Evolutionary conservation across 352 stramenopile species (phyloP).

Genomic region (Phytophthora sp.): DNA sequence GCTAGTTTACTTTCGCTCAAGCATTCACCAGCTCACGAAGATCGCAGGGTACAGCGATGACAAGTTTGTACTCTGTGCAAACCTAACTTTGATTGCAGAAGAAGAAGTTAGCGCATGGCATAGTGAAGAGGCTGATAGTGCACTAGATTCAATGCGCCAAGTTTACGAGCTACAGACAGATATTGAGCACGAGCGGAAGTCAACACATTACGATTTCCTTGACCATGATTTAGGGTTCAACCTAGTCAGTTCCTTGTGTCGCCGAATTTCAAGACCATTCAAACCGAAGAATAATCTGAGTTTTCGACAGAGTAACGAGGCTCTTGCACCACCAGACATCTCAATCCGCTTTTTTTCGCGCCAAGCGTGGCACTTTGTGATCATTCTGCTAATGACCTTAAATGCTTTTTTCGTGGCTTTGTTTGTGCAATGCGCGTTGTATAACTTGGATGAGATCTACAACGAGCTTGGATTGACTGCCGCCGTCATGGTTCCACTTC

Average conservation of each 20-base stretch:
- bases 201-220: conserved; percentile 5
- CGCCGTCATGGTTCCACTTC: conserved; percentile 39
- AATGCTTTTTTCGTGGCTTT: conserved; percentile 69
- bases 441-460: conserved; percentile 40
- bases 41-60: conserved; percentile 31
- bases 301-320: conserved; percentile 10
- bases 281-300: too few relatives aligned
- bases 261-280: too few relatives aligned
- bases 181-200: conserved; percentile 12
- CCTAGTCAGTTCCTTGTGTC: too few relatives aligned
- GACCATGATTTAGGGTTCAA: too few relatives aligned
- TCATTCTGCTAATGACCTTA: conserved; percentile 58
- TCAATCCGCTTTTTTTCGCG: conserved; percentile 52
- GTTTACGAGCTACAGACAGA: conserved; percentile 22
- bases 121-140: conserved; percentile 12
- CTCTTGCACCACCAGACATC: not conserved
- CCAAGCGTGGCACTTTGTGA: conserved; percentile 59
- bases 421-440: conserved; percentile 62
- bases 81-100: conserved; percentile 18
- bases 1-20: conserved; percentile 40
- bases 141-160: conserved; percentile 16
- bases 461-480: conserved; percentile 31
- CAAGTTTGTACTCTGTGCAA: conserved; percentile 27
- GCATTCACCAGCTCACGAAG: conserved; percentile 33
- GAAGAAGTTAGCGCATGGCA: conserved; percentile 15